phyloP scores from a whole-genome alignment of 2,329 filamentous ascomycete genomes.

The Capronia americana region DNA sequence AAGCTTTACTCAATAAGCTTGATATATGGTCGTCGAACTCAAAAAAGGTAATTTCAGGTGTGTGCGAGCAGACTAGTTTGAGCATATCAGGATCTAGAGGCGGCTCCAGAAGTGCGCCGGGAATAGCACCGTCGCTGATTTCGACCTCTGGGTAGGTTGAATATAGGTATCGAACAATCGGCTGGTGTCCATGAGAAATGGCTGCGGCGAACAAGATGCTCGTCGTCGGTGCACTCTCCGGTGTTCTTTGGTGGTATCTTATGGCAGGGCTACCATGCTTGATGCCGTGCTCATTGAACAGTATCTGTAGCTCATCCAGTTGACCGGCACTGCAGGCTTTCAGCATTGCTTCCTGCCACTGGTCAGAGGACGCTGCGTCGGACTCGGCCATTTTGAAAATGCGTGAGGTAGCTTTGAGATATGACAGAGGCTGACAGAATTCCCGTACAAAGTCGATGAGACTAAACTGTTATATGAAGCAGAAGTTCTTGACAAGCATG shows the following conservation, averaged over 20 bases:
- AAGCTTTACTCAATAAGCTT: conserved; percentile 4
- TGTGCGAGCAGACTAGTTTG: conserved; percentile 10
- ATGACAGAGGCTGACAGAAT: not conserved
- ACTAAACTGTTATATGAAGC: not conserved
- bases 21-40: conserved; percentile 3
- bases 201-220: conserved; percentile 6
- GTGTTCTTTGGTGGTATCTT: not conserved
- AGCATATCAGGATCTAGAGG: conserved; percentile 6
- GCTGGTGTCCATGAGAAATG: conserved; percentile 2
- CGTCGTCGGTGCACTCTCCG: conserved; percentile 9
- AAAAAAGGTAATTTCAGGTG: not conserved
- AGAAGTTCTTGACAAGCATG: not conserved
- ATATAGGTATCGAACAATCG: conserved; percentile 1
- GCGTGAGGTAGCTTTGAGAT: too few relatives aligned
- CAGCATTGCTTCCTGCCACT: conserved; percentile 10
- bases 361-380: not conserved
- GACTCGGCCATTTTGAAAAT: conserved; percentile 1
- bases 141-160: not conserved
- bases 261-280: conserved; percentile 1
- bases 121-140: not conserved
- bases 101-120: conserved; percentile 1
- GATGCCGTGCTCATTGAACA: conserved; percentile 8
- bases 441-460: conserved; percentile 5
- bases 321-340: conserved; percentile 1
- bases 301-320: conserved; percentile 4